Conservation (phyloP, 106 monocot species). For the Dactylorhiza incarnata region DNA sequence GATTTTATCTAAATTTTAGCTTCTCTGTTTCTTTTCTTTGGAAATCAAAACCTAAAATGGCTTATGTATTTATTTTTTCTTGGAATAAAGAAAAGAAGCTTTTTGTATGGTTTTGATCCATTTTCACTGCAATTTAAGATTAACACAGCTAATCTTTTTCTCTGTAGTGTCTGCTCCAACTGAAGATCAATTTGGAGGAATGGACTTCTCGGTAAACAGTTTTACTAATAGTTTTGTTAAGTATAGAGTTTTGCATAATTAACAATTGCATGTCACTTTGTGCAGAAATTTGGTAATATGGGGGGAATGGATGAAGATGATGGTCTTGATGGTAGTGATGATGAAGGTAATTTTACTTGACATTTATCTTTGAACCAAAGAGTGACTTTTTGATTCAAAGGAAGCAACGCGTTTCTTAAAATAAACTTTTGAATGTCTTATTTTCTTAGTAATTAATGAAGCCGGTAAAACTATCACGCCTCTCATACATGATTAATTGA, state of each 20-base stretch:
- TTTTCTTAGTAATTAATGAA: neutral
- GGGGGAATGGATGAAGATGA: conserved; percentile 36
- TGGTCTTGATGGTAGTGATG: conserved; percentile 58
- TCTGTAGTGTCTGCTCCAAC: conserved; percentile 5
- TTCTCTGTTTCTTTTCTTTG: neutral
- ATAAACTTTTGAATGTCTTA: neutral
- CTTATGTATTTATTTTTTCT: neutral
- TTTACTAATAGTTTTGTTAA: neutral
- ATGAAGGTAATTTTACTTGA: conserved; percentile 40
- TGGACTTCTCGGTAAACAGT: conserved; percentile 59
- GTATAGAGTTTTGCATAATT: conserved; percentile 8
- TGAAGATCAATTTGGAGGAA: conserved; percentile 56
- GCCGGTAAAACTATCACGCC: too few species aligned
- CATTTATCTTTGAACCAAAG: neutral
- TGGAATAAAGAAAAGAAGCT: neutral
- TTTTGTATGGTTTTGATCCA: neutral
- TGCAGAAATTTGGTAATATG: conserved; percentile 65
- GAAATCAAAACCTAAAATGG: neutral
- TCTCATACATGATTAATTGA: too few species aligned
- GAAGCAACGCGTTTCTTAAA: neutral
- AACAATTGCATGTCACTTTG: neutral
- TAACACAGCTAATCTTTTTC: neutral
- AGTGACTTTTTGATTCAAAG: neutral
- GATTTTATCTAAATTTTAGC: neutral
- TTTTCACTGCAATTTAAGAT: too few species aligned